Conservation (phyloP, 805 yeast genomes). For the Starmera dryadoides region DNA sequence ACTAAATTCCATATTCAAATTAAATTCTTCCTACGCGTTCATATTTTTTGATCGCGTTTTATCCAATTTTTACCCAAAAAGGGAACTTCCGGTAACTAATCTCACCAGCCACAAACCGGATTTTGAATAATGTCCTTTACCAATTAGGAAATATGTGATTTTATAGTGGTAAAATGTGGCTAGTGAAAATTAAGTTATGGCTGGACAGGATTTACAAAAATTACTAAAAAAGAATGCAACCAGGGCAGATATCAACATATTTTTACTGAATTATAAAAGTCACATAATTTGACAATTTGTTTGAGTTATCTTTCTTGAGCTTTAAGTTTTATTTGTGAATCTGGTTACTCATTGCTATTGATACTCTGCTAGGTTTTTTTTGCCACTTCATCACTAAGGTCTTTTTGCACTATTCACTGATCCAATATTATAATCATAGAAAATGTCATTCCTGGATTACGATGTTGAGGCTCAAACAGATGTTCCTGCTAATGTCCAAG, state of each 20-base stretch:
- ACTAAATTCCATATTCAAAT: too few species aligned
- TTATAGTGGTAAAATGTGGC: too few species aligned
- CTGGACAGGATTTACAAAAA: too few species aligned
- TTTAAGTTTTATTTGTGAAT: too few species aligned
- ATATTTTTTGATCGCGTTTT: not conserved
- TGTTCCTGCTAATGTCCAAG: not conserved
- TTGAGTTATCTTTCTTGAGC: too few species aligned
- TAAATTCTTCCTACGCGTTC: not conserved
- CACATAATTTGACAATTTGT: too few species aligned
- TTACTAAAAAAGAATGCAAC: too few species aligned
- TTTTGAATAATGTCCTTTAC: not conserved
- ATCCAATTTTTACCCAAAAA: not conserved
- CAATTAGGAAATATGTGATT: not conserved
- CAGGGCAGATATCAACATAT: too few species aligned
- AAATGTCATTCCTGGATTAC: constrained; percentile 20
- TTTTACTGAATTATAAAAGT: too few species aligned
- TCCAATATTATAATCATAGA: not conserved
- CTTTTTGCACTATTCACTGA: not conserved
- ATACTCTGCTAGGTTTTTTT: too few species aligned
- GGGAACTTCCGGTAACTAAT: not conserved
- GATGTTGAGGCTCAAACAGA: constrained; percentile 23
- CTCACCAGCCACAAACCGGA: not conserved
- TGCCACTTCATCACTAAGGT: not conserved
- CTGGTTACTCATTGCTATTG: too few species aligned
- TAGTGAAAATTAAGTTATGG: not conserved